Base-by-base conservation (phyloP, 148 eudicot genomes). In the Rhododendron molle region DNA sequence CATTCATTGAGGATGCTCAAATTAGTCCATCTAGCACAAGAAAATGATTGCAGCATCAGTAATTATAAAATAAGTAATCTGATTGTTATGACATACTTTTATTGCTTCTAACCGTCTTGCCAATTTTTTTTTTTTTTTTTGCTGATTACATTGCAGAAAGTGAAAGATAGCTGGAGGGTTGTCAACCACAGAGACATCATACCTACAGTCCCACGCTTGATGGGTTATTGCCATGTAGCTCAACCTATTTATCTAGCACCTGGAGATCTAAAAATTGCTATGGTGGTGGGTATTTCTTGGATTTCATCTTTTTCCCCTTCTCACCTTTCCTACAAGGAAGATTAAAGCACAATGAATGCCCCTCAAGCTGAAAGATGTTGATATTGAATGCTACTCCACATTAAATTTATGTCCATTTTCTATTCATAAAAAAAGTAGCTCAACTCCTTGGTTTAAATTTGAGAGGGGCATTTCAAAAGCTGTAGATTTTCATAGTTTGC, bases 161-260 rank as follows among this genome's bases (percentile, higher is more conserved):
- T 96, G 81, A 92, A 92, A 87, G 95, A 95, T 86, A 97, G 98
- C 93, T 97, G 99, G 99, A 93, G 99, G 88, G 94, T 97, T 86
- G 98, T 97, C 81, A 97, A 97, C 85, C 99, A 95, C 67, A 95
- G 98, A 88, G 99, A 97, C 87, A 97, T 97, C 78, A 95, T 97
- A 89, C 99, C 99, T 82, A 93, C 99, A 81, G 95, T 97, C 78
- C 99, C 99, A 34, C 98, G 98, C 87, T 92, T 97, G 89, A 97
- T 97, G 99, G 99, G 99, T 84, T 97, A 97, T 85, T 97, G 95
- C 90, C 99, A 97, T 89, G 98, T 97, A 34, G 99, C 98, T 85
- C 98, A 97, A 85, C 99, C 99, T 85, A 87, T 97, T 76, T 95
- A 92, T 90, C 91, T 97, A 80, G 91, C 94, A 83, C 88, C 98